Base-by-base conservation (phyloP, 441 rosid genomes). In the Flueggea neowawraea region DNA sequence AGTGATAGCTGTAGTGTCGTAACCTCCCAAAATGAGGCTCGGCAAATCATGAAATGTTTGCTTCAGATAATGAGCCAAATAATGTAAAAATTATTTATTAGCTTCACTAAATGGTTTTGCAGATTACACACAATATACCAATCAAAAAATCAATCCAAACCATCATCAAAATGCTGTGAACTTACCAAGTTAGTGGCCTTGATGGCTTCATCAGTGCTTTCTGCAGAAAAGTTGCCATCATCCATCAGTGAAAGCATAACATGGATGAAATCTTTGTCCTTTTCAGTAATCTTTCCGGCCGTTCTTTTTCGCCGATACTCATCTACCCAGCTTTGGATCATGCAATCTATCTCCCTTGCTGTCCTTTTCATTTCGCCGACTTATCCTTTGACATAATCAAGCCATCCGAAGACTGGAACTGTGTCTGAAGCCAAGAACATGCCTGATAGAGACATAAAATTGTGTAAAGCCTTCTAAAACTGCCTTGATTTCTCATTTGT, bases 131-230 rank as follows among this genome's bases (percentile, higher is more conserved):
- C 28, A 2, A 22, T 1, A 22, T 22, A 22, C 28, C 28, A 22
- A 22, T 22, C 28, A 22, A 22, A 22, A 22, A 22, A 22, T 22
- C 28, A 2, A 22, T 22, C 28, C 28, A 22, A 22, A 2, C 28
- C 28, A 22, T 22, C 28, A 22, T 22, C 28, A 22, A 22, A 22
- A 22, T 22, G 28, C 28, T 22, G 2, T 22, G 49, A 14, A 28
- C 80, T 4, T 72, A 76, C 84, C 68, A 74, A 61, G 66, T 79
- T 74, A 61, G 51, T 80, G 45, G 72, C 76, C 66, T 80, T 77
- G 47, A 74, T 63, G 60, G 52, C 63, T 22, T 22, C 2, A 8
- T 56, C 66, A 49, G 72, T 65, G 12, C 56, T 54, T 52, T 77
- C 74, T 55, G 64, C 22, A 31, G 77, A 64, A 28, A 62, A 31